A percentile compares a stretch with the other conserved stretches of the same genome.
Conservation (phyloP, 2,329 filamentous ascomycete genomes). For the Dactylonectria estremocensis region DNA sequence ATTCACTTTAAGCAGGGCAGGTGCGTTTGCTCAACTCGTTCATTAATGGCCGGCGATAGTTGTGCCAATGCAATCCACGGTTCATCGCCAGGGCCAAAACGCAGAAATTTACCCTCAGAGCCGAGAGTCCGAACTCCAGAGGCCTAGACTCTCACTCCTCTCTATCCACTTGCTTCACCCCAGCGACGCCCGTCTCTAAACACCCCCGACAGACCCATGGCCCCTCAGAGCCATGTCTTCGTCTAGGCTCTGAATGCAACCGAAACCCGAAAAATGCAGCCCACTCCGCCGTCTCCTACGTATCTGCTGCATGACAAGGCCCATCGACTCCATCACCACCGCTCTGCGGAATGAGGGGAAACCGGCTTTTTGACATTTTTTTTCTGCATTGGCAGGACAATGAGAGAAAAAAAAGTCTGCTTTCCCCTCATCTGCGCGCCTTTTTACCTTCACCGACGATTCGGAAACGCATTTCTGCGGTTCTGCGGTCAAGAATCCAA, state of each 20-base stretch:
- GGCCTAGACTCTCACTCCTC: constrained; percentile 1
- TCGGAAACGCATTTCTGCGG: constrained; percentile 31
- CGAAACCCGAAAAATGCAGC: constrained; percentile 21
- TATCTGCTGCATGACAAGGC: constrained; percentile 35
- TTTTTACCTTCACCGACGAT: constrained; percentile 4
- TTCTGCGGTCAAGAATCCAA: constrained; percentile 34
- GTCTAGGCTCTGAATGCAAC: constrained; percentile 20
- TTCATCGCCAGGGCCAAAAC: constrained; percentile 14
- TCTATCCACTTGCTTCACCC: constrained; percentile 45
- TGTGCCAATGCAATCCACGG: constrained; percentile 39
- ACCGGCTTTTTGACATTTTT: constrained; percentile 36
- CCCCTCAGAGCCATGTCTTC: constrained; percentile 27
- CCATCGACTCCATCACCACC: constrained; percentile 36
- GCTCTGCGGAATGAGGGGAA: constrained; percentile 19
- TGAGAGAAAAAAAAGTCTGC: constrained; percentile 32
- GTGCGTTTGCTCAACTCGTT: constrained; percentile 17
- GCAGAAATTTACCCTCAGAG: constrained; percentile 10
- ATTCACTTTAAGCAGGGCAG: neutral
- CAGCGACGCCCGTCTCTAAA: constrained; percentile 38
- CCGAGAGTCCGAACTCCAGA: constrained; percentile 31
- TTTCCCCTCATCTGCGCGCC: constrained; percentile 33
- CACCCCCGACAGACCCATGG: constrained; percentile 37
- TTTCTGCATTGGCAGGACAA: constrained; percentile 39
- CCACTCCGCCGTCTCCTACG: constrained; percentile 28
- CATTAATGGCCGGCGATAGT: constrained; percentile 33